Evolutionary conservation across 176 grass and related monocot genomes (phyloP).

Genomic region (Elaeis guineensis): DNA sequence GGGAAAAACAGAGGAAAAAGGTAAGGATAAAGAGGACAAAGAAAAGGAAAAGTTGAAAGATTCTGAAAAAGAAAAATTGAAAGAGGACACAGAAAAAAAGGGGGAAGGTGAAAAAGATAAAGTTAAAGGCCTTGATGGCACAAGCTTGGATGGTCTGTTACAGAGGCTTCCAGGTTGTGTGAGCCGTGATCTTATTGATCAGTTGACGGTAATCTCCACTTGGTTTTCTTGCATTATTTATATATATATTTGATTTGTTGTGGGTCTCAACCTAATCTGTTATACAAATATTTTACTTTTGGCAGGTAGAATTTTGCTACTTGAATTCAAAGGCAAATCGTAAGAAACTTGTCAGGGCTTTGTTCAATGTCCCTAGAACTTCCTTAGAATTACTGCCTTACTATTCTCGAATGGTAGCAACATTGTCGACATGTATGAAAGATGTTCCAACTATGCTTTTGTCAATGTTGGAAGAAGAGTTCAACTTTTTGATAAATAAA

Average conservation of each 20-base stretch:
- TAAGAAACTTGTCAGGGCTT: slow-evolving; percentile 82
- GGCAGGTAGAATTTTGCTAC: slow-evolving; percentile 99
- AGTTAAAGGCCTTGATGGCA: slow-evolving; percentile 68
- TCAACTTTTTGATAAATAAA: slow-evolving; percentile 98
- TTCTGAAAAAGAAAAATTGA: slow-evolving; percentile 68
- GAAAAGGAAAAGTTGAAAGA: slow-evolving; percentile 71
- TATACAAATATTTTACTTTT: slow-evolving; percentile 19
- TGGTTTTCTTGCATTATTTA: not conserved
- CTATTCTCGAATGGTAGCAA: slow-evolving; percentile 90
- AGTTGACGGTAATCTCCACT: slow-evolving; percentile 57
- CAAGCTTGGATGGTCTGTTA: slow-evolving; percentile 73
- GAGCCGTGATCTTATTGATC: slow-evolving; percentile 97
- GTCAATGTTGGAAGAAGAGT: slow-evolving; percentile 94
- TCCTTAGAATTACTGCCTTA: slow-evolving; percentile 95
- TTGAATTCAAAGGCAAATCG: slow-evolving; percentile 93
- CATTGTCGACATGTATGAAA: slow-evolving; percentile 90
- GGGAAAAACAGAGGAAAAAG: slow-evolving; percentile 54
- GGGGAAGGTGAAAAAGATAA: slow-evolving; percentile 83
- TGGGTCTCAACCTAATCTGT: too few relatives aligned
- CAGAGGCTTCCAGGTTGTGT: slow-evolving; percentile 89
- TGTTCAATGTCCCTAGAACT: slow-evolving; percentile 85
- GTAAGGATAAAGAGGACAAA: slow-evolving; percentile 58
- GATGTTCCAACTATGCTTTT: slow-evolving; percentile 85
- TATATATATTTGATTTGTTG: too few relatives aligned
- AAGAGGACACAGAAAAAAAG: slow-evolving; percentile 81